Percentiles rank a stretch among this genome's conserved stretches.
These are phyloP conservation scores for Mucor racemosus DNA, from an alignment of 371 early-diverging fungal genomes.

Conservation along the genomic window DNA sequence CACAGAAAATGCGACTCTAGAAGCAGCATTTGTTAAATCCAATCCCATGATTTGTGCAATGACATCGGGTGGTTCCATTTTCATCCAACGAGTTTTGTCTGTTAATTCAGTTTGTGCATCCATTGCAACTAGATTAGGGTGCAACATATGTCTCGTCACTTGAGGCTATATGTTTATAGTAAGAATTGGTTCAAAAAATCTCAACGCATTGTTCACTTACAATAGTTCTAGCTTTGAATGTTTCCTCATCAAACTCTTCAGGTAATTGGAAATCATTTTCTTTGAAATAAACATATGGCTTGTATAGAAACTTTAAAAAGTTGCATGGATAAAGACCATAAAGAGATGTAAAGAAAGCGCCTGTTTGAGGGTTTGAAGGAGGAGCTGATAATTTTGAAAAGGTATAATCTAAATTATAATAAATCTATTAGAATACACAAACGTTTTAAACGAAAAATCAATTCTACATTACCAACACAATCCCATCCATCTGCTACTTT, in stretches of 20 bases:
- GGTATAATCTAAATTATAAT: slow-evolving; percentile 43
- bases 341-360: slow-evolving; percentile 64
- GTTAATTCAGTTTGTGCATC: slow-evolving; percentile 56
- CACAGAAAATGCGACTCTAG: slow-evolving; percentile 47
- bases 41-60: slow-evolving; percentile 69
- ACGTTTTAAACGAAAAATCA: neutral
- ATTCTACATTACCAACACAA: slow-evolving; percentile 40
- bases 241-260: slow-evolving; percentile 59
- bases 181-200: neutral
- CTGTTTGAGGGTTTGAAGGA: slow-evolving; percentile 58
- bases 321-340: slow-evolving; percentile 74
- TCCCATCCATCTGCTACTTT: slow-evolving; percentile 47
- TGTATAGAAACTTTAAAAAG: slow-evolving; percentile 58
- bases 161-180: slow-evolving; percentile 30
- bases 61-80: slow-evolving; percentile 69
- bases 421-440: neutral
- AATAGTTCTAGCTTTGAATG: slow-evolving; percentile 48
- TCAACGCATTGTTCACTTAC: slow-evolving; percentile 19
- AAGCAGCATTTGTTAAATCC: slow-evolving; percentile 64
- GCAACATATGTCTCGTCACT: slow-evolving; percentile 64
- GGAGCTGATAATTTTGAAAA: slow-evolving; percentile 59
- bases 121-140: slow-evolving; percentile 60
- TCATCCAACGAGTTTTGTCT: slow-evolving; percentile 66
- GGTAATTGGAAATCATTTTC: slow-evolving; percentile 39
- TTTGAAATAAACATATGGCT: slow-evolving; percentile 56